Percentiles rank a stretch among this genome's conserved stretches.
phyloP scores from a whole-genome alignment of 805 yeast species.

The Phaffomyces antillensis region DNA sequence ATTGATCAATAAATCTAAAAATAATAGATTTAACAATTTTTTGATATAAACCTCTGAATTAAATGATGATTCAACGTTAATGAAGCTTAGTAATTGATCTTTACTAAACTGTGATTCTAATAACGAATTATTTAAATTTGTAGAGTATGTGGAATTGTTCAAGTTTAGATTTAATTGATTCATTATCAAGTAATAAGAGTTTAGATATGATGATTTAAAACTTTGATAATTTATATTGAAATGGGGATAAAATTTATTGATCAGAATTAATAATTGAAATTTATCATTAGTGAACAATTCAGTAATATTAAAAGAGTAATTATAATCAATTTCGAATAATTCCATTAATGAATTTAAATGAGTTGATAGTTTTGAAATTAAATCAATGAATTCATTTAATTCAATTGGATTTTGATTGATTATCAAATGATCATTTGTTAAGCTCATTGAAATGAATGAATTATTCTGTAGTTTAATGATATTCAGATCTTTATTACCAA shows the following conservation, averaged over 20 bases:
- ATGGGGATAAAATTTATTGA: slow-evolving; percentile 14
- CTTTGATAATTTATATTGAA: slow-evolving; percentile 3
- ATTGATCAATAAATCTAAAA: slow-evolving; percentile 13
- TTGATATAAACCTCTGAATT: slow-evolving; percentile 19
- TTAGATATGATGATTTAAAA: slow-evolving; percentile 16
- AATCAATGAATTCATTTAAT: slow-evolving; percentile 4
- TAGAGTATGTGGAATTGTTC: slow-evolving; percentile 19
- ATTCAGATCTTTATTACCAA: background rate
- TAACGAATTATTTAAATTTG: slow-evolving; percentile 3
- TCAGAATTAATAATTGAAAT: slow-evolving; percentile 11
- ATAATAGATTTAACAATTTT: slow-evolving; percentile 15
- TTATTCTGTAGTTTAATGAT: slow-evolving; percentile 12
- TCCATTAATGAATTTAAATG: background rate
- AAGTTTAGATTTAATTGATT: slow-evolving; percentile 15
- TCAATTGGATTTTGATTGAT: slow-evolving; percentile 11
- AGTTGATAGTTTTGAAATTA: slow-evolving; percentile 5
- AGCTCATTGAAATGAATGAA: slow-evolving; percentile 10
- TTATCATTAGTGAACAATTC: slow-evolving; percentile 15
- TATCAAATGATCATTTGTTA: slow-evolving; percentile 2
- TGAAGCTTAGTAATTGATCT: slow-evolving; percentile 13
- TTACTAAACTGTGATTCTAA: slow-evolving; percentile 15
- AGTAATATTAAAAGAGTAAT: slow-evolving; percentile 10
- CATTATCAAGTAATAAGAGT: slow-evolving; percentile 20
- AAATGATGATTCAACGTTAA: slow-evolving; percentile 18
- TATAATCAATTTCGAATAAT: slow-evolving; percentile 8